phyloP scores from a whole-genome alignment of 768 basidiomycete species.

The Lactifluus rugatus region DNA sequence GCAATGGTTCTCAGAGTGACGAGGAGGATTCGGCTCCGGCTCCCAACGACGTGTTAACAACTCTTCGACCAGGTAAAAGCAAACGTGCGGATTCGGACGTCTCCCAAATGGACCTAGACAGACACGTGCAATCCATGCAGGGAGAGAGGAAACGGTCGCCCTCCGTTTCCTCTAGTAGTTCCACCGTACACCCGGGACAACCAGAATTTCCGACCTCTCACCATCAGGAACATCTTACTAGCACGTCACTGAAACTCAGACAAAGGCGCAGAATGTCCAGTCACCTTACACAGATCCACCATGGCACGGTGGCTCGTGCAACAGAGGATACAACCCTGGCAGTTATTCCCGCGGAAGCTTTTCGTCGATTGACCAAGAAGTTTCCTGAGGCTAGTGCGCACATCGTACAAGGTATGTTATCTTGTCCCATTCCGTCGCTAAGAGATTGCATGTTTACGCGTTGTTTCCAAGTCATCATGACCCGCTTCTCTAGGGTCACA shows the following conservation, averaged over 20 bases:
- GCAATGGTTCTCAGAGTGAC: slow-evolving; percentile 20
- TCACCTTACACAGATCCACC: slow-evolving; percentile 33
- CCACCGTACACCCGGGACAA: slow-evolving; percentile 51
- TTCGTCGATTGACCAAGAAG: slow-evolving; percentile 86
- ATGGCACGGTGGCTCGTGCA: slow-evolving; percentile 84
- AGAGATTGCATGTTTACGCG: slow-evolving; percentile 4
- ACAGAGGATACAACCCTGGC: slow-evolving; percentile 91
- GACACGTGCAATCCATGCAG: slow-evolving; percentile 21
- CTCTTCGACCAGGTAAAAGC: slow-evolving; percentile 18
- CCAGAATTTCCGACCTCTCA: slow-evolving; percentile 23
- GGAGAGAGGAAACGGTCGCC: slow-evolving; percentile 34
- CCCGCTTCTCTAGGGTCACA: slow-evolving; percentile 92
- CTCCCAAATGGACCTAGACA: slow-evolving; percentile 43
- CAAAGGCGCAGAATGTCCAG: slow-evolving; percentile 1
- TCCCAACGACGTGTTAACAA: slow-evolving; percentile 1
- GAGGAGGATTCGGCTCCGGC: slow-evolving; percentile 12
- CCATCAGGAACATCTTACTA: slow-evolving; percentile 8
- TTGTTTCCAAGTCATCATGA: slow-evolving; percentile 60
- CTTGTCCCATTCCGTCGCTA: background rate
- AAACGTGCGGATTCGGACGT: slow-evolving; percentile 54
- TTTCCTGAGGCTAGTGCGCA: slow-evolving; percentile 96
- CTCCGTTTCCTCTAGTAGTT: slow-evolving; percentile 58
- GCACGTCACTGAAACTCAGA: slow-evolving; percentile 5
- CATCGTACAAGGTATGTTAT: slow-evolving; percentile 72
- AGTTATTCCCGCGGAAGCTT: slow-evolving; percentile 98